Evolutionary conservation across 2,329 filamentous ascomycete genomes (phyloP).

Genomic region (Colletotrichum higginsianum): DNA sequence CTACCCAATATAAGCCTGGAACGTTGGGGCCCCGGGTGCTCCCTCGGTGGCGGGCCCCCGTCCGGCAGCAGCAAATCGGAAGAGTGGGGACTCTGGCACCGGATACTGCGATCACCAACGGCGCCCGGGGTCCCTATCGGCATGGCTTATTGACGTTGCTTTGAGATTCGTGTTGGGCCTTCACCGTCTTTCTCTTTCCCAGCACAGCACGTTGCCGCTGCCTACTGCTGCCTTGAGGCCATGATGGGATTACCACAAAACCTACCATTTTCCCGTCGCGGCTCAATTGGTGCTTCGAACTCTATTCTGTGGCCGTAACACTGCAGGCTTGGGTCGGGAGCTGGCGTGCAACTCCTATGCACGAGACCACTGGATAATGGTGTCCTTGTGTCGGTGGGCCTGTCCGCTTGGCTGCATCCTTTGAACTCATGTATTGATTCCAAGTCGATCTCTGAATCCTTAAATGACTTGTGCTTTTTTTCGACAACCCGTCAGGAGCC

Average conservation of each 20-base stretch:
- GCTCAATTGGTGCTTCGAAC: too few relatives aligned
- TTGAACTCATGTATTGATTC: not conserved
- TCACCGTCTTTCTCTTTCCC: not conserved
- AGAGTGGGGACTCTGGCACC: not conserved
- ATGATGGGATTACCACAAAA: too few relatives aligned
- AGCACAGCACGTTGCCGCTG: too few relatives aligned
- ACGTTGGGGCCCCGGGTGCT: not conserved
- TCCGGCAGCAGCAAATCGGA: not conserved
- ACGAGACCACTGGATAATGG: not conserved
- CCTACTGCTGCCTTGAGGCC: too few relatives aligned
- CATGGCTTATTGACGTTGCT: too few relatives aligned
- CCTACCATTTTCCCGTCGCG: too few relatives aligned
- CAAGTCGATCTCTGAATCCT: not conserved
- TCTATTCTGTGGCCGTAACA: too few relatives aligned
- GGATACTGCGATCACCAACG: not conserved
- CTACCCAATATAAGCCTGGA: not conserved
- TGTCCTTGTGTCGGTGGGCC: not conserved
- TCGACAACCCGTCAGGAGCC: not conserved
- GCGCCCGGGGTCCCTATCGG: not conserved
- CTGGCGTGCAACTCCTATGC: too few relatives aligned
- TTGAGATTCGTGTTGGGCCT: not conserved
- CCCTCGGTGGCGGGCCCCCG: not conserved
- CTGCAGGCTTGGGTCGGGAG: too few relatives aligned
- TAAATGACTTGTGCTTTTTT: not conserved
- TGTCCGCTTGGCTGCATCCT: not conserved